Percentiles rank a stretch among this genome's conserved stretches.
Conservation (phyloP, 805 yeast species). For the Candida wancherniae region DNA sequence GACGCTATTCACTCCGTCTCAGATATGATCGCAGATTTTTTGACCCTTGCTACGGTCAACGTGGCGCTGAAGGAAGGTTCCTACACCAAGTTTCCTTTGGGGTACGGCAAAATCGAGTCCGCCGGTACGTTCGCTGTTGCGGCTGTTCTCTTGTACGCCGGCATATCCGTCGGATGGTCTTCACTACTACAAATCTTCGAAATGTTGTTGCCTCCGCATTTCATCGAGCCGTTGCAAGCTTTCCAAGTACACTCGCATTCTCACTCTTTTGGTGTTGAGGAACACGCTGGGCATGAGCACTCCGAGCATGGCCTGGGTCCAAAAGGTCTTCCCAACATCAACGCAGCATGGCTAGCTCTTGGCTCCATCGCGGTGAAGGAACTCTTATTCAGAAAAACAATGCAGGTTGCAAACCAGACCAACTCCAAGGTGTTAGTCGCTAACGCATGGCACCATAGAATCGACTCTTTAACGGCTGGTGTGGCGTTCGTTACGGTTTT, state of each 20-base stretch:
- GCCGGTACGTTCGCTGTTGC: conserved; percentile 89
- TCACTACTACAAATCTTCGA: conserved; percentile 66
- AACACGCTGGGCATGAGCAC: conserved; percentile 13
- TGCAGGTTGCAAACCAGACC: conserved; percentile 68
- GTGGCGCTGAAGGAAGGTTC: conserved; percentile 54
- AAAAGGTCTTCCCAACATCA: conserved; percentile 48
- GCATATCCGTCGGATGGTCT: conserved; percentile 85
- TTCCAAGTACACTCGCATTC: conserved; percentile 51
- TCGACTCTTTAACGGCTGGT: conserved; percentile 85
- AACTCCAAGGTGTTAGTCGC: conserved; percentile 90
- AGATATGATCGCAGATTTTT: conserved; percentile 83
- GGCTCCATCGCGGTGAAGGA: conserved; percentile 86
- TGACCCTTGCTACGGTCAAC: conserved; percentile 85
- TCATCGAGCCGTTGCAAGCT: conserved; percentile 50
- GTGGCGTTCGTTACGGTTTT: conserved; percentile 89
- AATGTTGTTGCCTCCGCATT: conserved; percentile 58
- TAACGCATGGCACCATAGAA: conserved; percentile 98
- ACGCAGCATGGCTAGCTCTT: conserved; percentile 95
- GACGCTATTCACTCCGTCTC: conserved; percentile 93
- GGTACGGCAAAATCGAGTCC: conserved; percentile 91
- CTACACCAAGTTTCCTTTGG: conserved; percentile 71
- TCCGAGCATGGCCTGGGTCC: conserved; percentile 4
- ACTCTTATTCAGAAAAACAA: conserved; percentile 78
- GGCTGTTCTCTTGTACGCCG: conserved; percentile 77
- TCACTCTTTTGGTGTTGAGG: conserved; percentile 29